These are phyloP conservation scores for Durio zibethinus DNA, from an alignment of 345 rosid genomes.

Conservation along the genomic window DNA sequence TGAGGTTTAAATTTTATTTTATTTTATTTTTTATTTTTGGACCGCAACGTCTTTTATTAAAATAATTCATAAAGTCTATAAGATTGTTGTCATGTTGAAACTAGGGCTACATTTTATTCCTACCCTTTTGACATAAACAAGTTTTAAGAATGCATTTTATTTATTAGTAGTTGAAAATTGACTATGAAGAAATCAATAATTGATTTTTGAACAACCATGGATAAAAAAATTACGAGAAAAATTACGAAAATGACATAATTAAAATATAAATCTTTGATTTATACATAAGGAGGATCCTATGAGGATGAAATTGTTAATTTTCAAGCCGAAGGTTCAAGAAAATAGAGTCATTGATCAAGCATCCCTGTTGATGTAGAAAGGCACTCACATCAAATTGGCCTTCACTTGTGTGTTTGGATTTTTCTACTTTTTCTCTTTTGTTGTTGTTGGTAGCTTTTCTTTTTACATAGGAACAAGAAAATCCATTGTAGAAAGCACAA, in stretches of 20 bases:
- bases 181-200: not conserved
- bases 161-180: not conserved
- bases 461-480: no score
- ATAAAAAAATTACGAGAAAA: not conserved
- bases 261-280: not conserved
- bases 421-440: no score
- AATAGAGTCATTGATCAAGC: not conserved
- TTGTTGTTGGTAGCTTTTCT: no score
- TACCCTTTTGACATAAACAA: not conserved
- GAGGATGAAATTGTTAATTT: not conserved
- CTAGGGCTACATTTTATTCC: no score
- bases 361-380: not conserved
- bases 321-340: no score
- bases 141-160: not conserved
- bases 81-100: no score
- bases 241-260: not conserved
- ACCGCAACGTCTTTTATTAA: no score
- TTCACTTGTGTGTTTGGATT: not conserved
- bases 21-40: no score
- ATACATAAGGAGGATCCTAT: not conserved
- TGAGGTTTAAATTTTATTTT: no score
- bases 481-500: no score
- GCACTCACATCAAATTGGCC: not conserved
- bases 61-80: no score
- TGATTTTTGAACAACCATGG: not conserved